Evolutionary conservation across 2,329 filamentous ascomycete species (phyloP).

Genomic region (Gaeumannomyces tritici): DNA sequence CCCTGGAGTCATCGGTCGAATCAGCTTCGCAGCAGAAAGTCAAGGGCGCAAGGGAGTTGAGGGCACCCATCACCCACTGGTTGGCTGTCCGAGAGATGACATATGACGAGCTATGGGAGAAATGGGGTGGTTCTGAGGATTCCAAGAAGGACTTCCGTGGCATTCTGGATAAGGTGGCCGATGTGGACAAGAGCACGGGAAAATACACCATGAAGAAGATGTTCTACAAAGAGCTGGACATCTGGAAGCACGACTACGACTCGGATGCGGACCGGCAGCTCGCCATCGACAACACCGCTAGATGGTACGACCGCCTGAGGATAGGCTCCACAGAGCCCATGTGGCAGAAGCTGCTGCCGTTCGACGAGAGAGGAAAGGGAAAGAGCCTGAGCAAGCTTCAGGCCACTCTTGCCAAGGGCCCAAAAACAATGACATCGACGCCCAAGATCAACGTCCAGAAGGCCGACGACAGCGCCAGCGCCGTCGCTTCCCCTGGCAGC

Average conservation of each 20-base stretch:
- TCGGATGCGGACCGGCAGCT: constrained; percentile 44
- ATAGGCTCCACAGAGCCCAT: constrained; percentile 44
- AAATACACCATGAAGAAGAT: constrained; percentile 47
- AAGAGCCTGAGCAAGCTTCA: constrained; percentile 54
- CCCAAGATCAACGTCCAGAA: constrained; percentile 42
- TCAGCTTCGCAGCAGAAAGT: constrained; percentile 44
- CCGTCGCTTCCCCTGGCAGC: constrained; percentile 21
- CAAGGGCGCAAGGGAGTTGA: constrained; percentile 32
- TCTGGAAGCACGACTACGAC: constrained; percentile 51
- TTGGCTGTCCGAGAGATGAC: constrained; percentile 44
- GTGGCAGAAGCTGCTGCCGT: constrained; percentile 52
- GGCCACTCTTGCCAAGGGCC: constrained; percentile 44
- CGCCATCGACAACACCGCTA: constrained; percentile 52
- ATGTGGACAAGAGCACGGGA: constrained; percentile 34
- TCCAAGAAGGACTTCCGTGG: constrained; percentile 41
- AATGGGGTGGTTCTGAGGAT: constrained; percentile 34
- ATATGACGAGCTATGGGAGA: constrained; percentile 36
- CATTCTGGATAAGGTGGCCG: constrained; percentile 49
- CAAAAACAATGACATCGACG: constrained; percentile 17
- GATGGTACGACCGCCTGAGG: constrained; percentile 49
- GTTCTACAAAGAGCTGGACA: constrained; percentile 55
- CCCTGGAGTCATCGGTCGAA: constrained; percentile 34
- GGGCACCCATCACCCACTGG: constrained; percentile 47
- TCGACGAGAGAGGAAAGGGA: constrained; percentile 48
- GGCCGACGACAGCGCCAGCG: constrained; percentile 33